Evolutionary conservation across 2,329 filamentous ascomycete genomes (phyloP).

Genomic region (Alternaria metachromatica): DNA sequence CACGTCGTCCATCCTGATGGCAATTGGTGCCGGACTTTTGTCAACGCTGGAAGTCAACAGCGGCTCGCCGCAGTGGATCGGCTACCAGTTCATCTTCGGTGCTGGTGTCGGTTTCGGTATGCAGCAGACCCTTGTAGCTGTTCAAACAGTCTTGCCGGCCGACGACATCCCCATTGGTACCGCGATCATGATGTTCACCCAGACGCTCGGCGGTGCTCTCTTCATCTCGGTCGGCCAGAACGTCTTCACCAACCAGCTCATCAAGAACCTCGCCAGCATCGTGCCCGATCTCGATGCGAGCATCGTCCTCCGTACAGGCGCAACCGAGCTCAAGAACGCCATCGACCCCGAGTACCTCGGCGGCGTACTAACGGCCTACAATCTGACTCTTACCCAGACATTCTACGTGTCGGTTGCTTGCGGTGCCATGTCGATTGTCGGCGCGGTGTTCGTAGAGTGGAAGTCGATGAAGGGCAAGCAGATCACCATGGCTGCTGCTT

Average conservation of each 20-base stretch:
- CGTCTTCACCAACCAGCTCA: conserved; percentile 58
- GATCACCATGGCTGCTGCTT: conserved; percentile 48
- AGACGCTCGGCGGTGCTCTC: conserved; percentile 57
- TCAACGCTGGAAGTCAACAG: conserved; percentile 52
- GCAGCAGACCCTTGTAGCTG: conserved; percentile 56
- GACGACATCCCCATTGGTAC: conserved; percentile 57
- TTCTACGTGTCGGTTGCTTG: conserved; percentile 68
- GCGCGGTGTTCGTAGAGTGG: conserved; percentile 67
- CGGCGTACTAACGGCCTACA: conserved; percentile 69
- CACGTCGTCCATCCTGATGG: conserved; percentile 50
- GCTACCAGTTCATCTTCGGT: conserved; percentile 50
- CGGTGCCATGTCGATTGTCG: conserved; percentile 61
- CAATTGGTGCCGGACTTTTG: conserved; percentile 56
- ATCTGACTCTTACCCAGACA: conserved; percentile 62
- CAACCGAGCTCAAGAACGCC: conserved; percentile 64
- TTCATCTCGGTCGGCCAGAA: conserved; percentile 59
- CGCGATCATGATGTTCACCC: conserved; percentile 56
- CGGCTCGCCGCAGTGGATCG: conserved; percentile 47
- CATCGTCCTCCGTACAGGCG: conserved; percentile 56
- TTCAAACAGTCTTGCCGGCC: conserved; percentile 53
- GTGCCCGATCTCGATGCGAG: conserved; percentile 52
- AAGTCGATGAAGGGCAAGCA: conserved; percentile 68
- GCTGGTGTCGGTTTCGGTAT: conserved; percentile 57
- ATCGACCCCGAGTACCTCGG: conserved; percentile 55
- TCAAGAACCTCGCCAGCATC: conserved; percentile 47